Conservation (phyloP, 140 eudicot species). For the Stevia rebaudiana region DNA sequence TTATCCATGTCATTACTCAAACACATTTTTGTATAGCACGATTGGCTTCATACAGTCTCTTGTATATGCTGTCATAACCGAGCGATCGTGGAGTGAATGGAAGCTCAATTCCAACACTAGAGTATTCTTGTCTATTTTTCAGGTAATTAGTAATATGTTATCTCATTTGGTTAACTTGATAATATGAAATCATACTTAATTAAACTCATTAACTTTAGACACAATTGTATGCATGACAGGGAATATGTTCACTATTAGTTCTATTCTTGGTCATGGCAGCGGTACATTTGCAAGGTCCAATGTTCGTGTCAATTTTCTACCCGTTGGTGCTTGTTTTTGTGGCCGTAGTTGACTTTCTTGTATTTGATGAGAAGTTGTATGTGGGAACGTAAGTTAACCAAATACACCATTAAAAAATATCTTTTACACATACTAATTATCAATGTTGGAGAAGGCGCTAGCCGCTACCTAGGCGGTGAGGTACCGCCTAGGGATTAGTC, state of each 20-base stretch:
- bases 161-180: not conserved
- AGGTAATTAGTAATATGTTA: slow-evolving; percentile 23
- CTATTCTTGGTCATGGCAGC: slow-evolving; percentile 17
- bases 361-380: slow-evolving; percentile 40
- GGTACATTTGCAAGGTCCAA: slow-evolving; percentile 42
- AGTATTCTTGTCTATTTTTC: slow-evolving; percentile 23
- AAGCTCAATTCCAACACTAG: slow-evolving; percentile 37
- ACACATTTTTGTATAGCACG: slow-evolving; percentile 31
- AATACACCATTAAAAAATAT: no score
- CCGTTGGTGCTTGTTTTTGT: slow-evolving; percentile 45
- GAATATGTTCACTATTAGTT: slow-evolving; percentile 22
- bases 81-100: slow-evolving; percentile 36
- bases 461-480: no score
- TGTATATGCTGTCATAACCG: slow-evolving; percentile 26
- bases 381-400: slow-evolving; percentile 44
- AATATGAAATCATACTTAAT: not conserved
- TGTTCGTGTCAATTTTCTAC: slow-evolving; percentile 43
- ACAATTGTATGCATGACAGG: slow-evolving; percentile 10
- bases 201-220: not conserved
- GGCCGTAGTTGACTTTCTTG: slow-evolving; percentile 34
- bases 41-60: slow-evolving; percentile 42
- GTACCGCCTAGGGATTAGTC: no score
- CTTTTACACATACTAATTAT: no score
- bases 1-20: slow-evolving; percentile 50
- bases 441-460: no score